Percentiles rank a stretch among this genome's conserved stretches.
phyloP scores from a whole-genome alignment of 1,284 basidiomycete species.

The Exsudoporus floridanus region DNA sequence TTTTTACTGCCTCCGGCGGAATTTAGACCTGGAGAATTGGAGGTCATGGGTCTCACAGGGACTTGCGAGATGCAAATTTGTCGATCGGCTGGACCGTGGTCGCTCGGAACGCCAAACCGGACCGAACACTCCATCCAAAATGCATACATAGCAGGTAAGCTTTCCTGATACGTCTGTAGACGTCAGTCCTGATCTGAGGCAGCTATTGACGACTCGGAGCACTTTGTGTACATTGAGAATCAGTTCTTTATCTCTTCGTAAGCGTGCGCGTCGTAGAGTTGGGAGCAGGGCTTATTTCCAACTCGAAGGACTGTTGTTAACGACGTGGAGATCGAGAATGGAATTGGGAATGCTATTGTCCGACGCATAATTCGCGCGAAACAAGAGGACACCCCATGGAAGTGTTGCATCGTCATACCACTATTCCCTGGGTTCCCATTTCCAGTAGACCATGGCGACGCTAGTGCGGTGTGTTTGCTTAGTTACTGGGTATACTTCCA shows the following conservation, averaged over 20 bases:
- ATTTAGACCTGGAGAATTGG: constrained; percentile 81
- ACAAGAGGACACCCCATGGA: constrained; percentile 80
- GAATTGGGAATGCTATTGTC: constrained; percentile 93
- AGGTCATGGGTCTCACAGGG: constrained; percentile 83
- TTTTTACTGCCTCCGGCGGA: constrained; percentile 95
- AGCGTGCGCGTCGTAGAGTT: constrained; percentile 27
- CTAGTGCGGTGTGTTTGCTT: constrained; percentile 69
- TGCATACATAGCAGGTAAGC: constrained; percentile 84
- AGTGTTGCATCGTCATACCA: constrained; percentile 92
- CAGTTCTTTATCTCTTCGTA: constrained; percentile 98
- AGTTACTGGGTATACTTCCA: neutral
- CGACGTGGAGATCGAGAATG: constrained; percentile 88
- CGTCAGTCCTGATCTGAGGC: constrained; percentile 4
- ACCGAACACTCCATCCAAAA: constrained; percentile 95
- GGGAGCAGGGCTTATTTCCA: constrained; percentile 4
- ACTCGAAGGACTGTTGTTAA: constrained; percentile 74
- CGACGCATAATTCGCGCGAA: constrained; percentile 90
- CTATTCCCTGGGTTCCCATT: constrained; percentile 93
- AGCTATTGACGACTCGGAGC: constrained; percentile 95
- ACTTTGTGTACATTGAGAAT: constrained; percentile 94
- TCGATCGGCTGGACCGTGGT: constrained; percentile 95
- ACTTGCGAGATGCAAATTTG: constrained; percentile 98
- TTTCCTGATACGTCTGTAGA: neutral
- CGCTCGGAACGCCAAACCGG: constrained; percentile 83
- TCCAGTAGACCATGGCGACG: constrained; percentile 90